These are phyloP conservation scores for Melocanna baccifera DNA, from an alignment of 176 grass and related monocot genomes.

Conservation along the genomic window DNA sequence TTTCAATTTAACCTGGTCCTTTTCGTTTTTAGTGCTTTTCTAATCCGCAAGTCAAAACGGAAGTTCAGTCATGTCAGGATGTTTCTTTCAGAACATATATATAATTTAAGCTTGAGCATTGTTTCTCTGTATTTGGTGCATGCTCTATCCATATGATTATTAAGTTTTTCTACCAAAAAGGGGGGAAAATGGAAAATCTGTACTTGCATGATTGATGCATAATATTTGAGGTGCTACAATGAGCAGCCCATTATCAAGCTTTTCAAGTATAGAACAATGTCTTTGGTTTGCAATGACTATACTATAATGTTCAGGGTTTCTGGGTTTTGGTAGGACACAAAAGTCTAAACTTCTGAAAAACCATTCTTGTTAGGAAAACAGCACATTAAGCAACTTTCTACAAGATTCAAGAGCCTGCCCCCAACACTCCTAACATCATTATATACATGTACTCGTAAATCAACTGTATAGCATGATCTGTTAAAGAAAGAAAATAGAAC, in stretches of 20 bases:
- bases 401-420: neutral
- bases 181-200: neutral
- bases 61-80: conserved; percentile 17
- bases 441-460: neutral
- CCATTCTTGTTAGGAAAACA: neutral
- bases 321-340: neutral
- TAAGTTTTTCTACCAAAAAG: neutral
- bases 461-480: neutral
- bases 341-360: conserved; percentile 3
- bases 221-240: neutral
- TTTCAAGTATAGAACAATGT: conserved; percentile 2
- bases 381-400: neutral
- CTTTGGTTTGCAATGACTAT: neutral
- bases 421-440: neutral
- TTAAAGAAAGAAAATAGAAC: neutral
- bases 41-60: conserved; percentile 16
- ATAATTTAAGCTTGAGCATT: conserved; percentile 18
- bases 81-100: conserved; percentile 17
- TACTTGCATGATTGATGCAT: neutral
- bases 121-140: conserved; percentile 24
- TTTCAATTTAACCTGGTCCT: conserved; percentile 31
- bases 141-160: conserved; percentile 7
- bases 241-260: neutral
- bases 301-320: neutral
- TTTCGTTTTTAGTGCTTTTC: conserved; percentile 28